A percentile compares a stretch with the other conserved stretches of the same genome.
These are phyloP conservation scores for Turnera subulata DNA, from an alignment of 345 rosid species.

Conservation along the genomic window DNA sequence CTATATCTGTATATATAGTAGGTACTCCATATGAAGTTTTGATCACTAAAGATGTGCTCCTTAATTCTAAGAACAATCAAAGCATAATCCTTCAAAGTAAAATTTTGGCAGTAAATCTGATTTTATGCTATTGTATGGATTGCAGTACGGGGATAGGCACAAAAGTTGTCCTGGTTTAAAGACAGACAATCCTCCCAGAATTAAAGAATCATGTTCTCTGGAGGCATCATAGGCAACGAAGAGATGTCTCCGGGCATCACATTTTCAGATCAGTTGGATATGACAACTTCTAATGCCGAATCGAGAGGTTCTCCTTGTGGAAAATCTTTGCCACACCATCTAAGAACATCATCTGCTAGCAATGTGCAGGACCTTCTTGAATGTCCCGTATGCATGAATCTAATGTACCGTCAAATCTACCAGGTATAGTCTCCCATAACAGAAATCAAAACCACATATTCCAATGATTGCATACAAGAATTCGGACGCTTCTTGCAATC, in stretches of 20 bases:
- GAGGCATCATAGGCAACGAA: constrained; percentile 54
- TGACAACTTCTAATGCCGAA: constrained; percentile 39
- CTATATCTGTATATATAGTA: no score
- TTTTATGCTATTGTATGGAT: no score
- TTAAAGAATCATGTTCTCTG: no score
- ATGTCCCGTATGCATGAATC: constrained; percentile 67
- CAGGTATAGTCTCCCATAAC: constrained; percentile 44
- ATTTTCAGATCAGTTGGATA: constrained; percentile 41
- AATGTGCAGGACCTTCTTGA: constrained; percentile 80
- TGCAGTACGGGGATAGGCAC: no score
- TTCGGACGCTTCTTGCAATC: no score
- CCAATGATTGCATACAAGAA: neutral
- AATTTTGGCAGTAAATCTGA: no score
- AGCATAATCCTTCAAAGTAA: no score
- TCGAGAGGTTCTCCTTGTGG: constrained; percentile 37
- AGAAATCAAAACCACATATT: neutral
- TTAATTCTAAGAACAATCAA: no score
- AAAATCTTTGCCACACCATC: constrained; percentile 39
- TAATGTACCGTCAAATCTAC: constrained; percentile 84
- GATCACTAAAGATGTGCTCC: no score
- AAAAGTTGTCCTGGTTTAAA: no score
- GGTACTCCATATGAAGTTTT: no score
- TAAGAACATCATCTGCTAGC: constrained; percentile 44
- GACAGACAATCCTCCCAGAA: no score
- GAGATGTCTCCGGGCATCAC: constrained; percentile 41